Conservation (phyloP, 371 early-diverging fungal species). For the Blakeslea trispora region DNA sequence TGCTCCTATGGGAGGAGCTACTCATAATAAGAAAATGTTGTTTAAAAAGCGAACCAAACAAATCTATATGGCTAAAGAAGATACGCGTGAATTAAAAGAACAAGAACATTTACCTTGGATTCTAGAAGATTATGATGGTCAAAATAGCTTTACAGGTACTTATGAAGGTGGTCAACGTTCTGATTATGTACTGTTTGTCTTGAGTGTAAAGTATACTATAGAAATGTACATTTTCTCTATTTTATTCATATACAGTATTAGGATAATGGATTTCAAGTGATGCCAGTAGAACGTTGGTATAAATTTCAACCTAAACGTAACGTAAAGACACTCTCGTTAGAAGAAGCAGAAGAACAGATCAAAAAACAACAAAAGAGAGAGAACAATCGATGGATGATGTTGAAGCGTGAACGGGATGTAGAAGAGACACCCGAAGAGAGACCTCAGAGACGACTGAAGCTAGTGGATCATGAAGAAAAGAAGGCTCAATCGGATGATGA, state of each 20-base stretch:
- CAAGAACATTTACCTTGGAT: constrained; percentile 82
- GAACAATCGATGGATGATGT: constrained; percentile 76
- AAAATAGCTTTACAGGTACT: constrained; percentile 71
- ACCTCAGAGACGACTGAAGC: constrained; percentile 25
- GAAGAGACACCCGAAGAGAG: constrained; percentile 17
- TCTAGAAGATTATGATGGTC: constrained; percentile 72
- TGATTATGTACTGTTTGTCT: constrained; percentile 81
- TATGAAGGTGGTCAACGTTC: constrained; percentile 80
- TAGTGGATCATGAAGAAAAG: constrained; percentile 34
- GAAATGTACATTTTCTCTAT: too few species aligned
- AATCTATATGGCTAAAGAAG: constrained; percentile 75
- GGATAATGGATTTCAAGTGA: constrained; percentile 82
- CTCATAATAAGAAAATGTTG: constrained; percentile 75
- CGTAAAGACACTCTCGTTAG: constrained; percentile 80
- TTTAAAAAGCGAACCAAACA: constrained; percentile 86
- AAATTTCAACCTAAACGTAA: constrained; percentile 83
- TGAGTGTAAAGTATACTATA: constrained; percentile 38
- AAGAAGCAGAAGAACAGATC: constrained; percentile 90
- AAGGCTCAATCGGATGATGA: constrained; percentile 29
- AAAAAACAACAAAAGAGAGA: constrained; percentile 62
- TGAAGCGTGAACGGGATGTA: constrained; percentile 36
- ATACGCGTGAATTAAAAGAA: constrained; percentile 66
- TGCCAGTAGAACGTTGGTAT: constrained; percentile 90
- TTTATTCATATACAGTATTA: constrained; percentile 19
- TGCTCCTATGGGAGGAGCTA: constrained; percentile 80